These are phyloP conservation scores for Hemisphaericaspora xylanilytica DNA, from an alignment of 1,139 yeast species.

Conservation along the genomic window DNA sequence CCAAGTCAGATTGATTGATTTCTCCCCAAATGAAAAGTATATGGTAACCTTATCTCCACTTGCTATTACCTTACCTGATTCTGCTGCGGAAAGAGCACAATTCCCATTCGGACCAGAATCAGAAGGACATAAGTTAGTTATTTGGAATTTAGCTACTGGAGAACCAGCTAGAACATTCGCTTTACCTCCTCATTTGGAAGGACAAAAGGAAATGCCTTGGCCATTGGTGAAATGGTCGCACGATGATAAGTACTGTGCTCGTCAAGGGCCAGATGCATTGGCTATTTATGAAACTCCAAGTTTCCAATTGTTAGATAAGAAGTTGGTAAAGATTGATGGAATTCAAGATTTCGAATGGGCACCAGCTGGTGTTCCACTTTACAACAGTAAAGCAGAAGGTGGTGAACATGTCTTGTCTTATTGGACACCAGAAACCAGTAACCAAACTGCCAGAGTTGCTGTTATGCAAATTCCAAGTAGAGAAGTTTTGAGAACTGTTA, in stretches of 20 bases:
- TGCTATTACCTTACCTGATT: slow-evolving; percentile 73
- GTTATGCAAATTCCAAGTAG: slow-evolving; percentile 86
- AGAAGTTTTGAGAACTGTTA: slow-evolving; percentile 82
- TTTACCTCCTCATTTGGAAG: slow-evolving; percentile 72
- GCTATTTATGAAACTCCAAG: slow-evolving; percentile 80
- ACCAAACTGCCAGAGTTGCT: slow-evolving; percentile 94
- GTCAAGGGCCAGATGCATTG: slow-evolving; percentile 91
- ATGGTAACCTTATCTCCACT: slow-evolving; percentile 88
- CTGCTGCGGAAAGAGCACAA: slow-evolving; percentile 56
- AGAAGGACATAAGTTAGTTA: slow-evolving; percentile 89
- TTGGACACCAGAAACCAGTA: slow-evolving; percentile 94
- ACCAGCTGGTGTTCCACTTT: slow-evolving; percentile 77
- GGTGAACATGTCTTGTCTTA: slow-evolving; percentile 74
- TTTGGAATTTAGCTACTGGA: slow-evolving; percentile 89
- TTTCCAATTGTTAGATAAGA: slow-evolving; percentile 75
- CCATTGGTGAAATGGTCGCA: slow-evolving; percentile 96
- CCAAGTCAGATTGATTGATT: slow-evolving; percentile 84
- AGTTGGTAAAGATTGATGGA: slow-evolving; percentile 79
- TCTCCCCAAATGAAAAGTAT: slow-evolving; percentile 89
- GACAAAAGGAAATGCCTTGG: slow-evolving; percentile 82
- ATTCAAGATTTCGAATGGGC: slow-evolving; percentile 94
- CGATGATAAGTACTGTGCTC: slow-evolving; percentile 92
- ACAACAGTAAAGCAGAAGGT: slow-evolving; percentile 50
- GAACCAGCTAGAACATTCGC: slow-evolving; percentile 89
- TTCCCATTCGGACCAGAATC: slow-evolving; percentile 87